Evolutionary conservation across 1,284 basidiomycete genomes (phyloP).

Genomic region (Blastosporella zonata): DNA sequence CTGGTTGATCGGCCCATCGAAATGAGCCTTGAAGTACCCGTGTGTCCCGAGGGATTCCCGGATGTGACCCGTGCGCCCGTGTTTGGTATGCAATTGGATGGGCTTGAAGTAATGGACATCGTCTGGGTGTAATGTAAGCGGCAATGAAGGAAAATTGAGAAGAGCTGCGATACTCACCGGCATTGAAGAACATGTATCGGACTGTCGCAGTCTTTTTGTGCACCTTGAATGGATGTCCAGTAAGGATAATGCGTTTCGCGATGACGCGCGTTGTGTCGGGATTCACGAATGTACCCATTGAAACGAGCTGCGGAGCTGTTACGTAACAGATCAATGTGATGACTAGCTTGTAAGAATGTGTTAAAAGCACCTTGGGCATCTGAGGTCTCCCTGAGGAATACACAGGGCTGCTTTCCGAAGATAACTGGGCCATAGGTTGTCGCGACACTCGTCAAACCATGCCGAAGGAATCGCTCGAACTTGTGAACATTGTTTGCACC

Average conservation of each 20-base stretch:
- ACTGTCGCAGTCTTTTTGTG: constrained; percentile 98
- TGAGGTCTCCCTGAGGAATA: constrained; percentile 67
- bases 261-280: constrained; percentile 91
- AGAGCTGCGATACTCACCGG: constrained; percentile 46
- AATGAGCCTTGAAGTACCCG: constrained; percentile 97
- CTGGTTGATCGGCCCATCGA: constrained; percentile 93
- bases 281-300: constrained; percentile 85
- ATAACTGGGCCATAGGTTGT: constrained; percentile 88
- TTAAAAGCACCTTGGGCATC: constrained; percentile 56
- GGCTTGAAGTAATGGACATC: constrained; percentile 95
- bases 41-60: constrained; percentile 95
- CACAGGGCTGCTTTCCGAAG: constrained; percentile 84
- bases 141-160: constrained; percentile 1
- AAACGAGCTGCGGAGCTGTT: constrained; percentile 81
- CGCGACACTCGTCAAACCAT: constrained; percentile 77
- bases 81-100: constrained; percentile 91
- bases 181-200: constrained; percentile 98
- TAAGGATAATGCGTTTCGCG: constrained; percentile 90
- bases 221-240: constrained; percentile 96
- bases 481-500: constrained; percentile 98
- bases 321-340: constrained; percentile 7
- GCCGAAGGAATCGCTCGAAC: constrained; percentile 90
- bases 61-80: constrained; percentile 90
- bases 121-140: constrained; percentile 42
- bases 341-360: background rate